These are phyloP conservation scores for Ciborinia camelliae DNA, from an alignment of 2,329 filamentous ascomycete species.

Conservation along the genomic window DNA sequence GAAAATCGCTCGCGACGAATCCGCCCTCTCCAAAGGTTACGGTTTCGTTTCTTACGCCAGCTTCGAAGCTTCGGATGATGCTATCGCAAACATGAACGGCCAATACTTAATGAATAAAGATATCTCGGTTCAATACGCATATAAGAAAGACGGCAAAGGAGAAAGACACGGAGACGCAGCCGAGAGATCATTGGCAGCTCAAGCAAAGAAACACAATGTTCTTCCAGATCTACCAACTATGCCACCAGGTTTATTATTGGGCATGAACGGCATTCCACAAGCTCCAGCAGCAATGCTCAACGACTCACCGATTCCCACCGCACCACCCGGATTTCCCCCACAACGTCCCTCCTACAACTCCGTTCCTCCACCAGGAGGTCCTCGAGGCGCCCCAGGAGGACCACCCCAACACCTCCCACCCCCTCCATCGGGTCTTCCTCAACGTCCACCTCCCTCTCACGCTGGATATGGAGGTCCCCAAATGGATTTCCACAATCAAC, in stretches of 20 bases:
- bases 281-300: slow-evolving; percentile 42
- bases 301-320: slow-evolving; percentile 20
- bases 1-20: slow-evolving; percentile 89
- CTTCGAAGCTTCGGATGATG: slow-evolving; percentile 91
- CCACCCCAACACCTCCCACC: slow-evolving; percentile 47
- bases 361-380: slow-evolving; percentile 36
- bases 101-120: slow-evolving; percentile 98
- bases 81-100: slow-evolving; percentile 88
- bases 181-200: slow-evolving; percentile 83
- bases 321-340: slow-evolving; percentile 31
- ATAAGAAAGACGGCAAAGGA: slow-evolving; percentile 98
- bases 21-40: slow-evolving; percentile 87
- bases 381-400: slow-evolving; percentile 43
- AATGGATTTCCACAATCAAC: slow-evolving; percentile 43
- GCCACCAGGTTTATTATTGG: slow-evolving; percentile 38
- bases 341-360: slow-evolving; percentile 33
- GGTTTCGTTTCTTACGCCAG: slow-evolving; percentile 91
- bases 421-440: slow-evolving; percentile 52
- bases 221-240: slow-evolving; percentile 58
- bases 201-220: slow-evolving; percentile 93
- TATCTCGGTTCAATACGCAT: slow-evolving; percentile 94
- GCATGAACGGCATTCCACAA: slow-evolving; percentile 42
- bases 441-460: slow-evolving; percentile 66
- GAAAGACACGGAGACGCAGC: slow-evolving; percentile 93
- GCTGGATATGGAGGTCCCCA: slow-evolving; percentile 65